Base-by-base conservation (phyloP, 169 alveolate species). In the Eimeria necatrix region DNA sequence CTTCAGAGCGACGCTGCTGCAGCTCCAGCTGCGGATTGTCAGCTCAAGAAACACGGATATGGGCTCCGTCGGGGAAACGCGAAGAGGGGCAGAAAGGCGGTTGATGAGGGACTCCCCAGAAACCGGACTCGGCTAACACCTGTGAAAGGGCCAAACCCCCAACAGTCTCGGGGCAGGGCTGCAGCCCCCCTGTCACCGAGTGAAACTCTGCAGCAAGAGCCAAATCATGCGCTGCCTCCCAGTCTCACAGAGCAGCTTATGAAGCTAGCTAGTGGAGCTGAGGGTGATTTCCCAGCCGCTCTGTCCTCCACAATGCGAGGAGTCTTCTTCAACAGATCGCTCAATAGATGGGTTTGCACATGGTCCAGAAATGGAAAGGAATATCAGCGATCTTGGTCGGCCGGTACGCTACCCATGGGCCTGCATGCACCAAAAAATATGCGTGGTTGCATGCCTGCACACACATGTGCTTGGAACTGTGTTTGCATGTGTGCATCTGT, bases 291-390 rank as follows among this genome's bases (percentile, higher is more conserved):
- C 78, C 78, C 78, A n/a, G 78, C 78, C 32, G 78, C 78, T 68
- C 78, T 68, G 46, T 68, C 78, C n/a, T 68, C 78, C 78, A 86
- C 93, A 48, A 86, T 86, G 93, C 81, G 93, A 26, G 93, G 93
- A n/a, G 93, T 86, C 49, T 86, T 86, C 93, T 86, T 86, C 93
- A 86, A 86, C 68, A 26, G 83, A 8, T 86, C 93, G 4, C 93
- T 86, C 71, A 86, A 86, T 49, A 56, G 93, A 49, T 86, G 93
- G 93, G 93, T 86, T 49, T 86, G 93, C 83, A 86, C 93, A 9
- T 86, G 93, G 93, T 86, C 93, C n/a, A 46, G 93, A 32, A 86
- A 64, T 51, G 93, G 93, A 24, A 86, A 86, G 83, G 93, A 86
- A 32, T 86, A 86, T 46, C 93, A 86, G 68, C 93, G 93, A 48